Base-by-base conservation (phyloP, 805 yeast species). In the Yarrowia sp. region DNA sequence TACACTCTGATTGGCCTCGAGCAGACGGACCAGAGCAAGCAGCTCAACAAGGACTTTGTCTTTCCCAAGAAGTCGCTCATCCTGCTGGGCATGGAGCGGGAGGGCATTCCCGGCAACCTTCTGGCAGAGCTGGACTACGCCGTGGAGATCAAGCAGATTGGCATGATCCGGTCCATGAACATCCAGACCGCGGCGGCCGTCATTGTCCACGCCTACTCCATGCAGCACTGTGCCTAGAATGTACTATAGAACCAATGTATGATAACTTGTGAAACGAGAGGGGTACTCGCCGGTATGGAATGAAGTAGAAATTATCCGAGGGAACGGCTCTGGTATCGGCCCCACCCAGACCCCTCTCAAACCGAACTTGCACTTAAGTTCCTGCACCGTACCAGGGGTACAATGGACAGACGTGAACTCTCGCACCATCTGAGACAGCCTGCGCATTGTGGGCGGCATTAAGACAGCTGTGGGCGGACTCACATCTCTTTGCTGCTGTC, bases 151-250 rank as follows among this genome's bases (percentile, higher is more conserved):
- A 89, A 90, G 70, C 98, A 92, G 71, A 86, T 84, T 39, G 98
- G 98, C 14, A 91, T 92, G 16, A 84, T 93, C 39, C 80, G 98
- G 67, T 91, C 97, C 1, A 92, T 92, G 98, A 92, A 92, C 70
- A 92, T 92, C 65, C 98, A 92, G 75, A 92, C 97, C 0, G 98
- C 97, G 0, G 86, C 97, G 0, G 98, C 97, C 0, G 91, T 92
- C 19, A 83, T 92, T 58, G 97, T 91, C 6, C 96, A 92, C 73
- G 94, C 97, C 0, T 92, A 93, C 69, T 84, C 96, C 0, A 71
- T 80, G 18, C 89, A 85, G 68, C 86, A 85, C 68, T 84, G 87
- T 70, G 47, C 47, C 14, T 55, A 55, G 42, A 39, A 22, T 32
- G 51, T 8, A 25, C 5, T 46, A 18, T 31, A 18, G 35, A 44